Evolutionary conservation across 1,284 basidiomycete species (phyloP), one percentile per base, ranked within the genome.

Genomic region (Hemileia vastatrix): DNA sequence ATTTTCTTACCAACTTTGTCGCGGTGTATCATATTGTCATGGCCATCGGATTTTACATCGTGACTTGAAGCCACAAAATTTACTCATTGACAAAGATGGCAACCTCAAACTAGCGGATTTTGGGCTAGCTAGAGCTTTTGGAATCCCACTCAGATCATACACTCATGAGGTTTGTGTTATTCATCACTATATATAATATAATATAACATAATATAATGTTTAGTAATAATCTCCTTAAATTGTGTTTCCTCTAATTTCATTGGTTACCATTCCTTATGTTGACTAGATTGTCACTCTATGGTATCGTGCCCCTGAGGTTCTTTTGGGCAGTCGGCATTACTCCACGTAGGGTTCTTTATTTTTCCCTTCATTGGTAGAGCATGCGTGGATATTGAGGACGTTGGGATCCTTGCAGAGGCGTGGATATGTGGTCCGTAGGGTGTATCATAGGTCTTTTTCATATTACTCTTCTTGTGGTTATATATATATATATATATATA

Each of bases 361-460:
- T 36, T 54, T 31, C 11, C 5, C n/a, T 40, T 40, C 5, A n/a
- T n/a, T n/a, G n/a, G n/a, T n/a, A n/a, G n/a, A n/a, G n/a, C n/a
- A n/a, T n/a, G n/a, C n/a, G n/a, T n/a, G 87, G 64, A 9, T 15
- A 47, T 52, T 15, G 21, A n/a, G 13, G 19, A 6, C 15, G 19
- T 57, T 56, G 47, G n/a, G n/a, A n/a, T n/a, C 51, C 36, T n/a
- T 23, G 11, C 36, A 50, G 13, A 2, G 72, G 89, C 31, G 90
- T 97, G 72, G 95, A 98, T 78, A 94, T 97, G 84, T 98, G 94
- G 94, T 92, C 88, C 51, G 92, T 96, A 23, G 94, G 93, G 15
- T 91, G 89, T 70, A 94, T 94, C 72, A 87, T 89, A 69, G 57
- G 57, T 60, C 18, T 44, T 49, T 50, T 18, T 4, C 4, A 15